phyloP scores from a whole-genome alignment of 2,329 filamentous ascomycete species.

The Aspergillus pseudonomiae region DNA sequence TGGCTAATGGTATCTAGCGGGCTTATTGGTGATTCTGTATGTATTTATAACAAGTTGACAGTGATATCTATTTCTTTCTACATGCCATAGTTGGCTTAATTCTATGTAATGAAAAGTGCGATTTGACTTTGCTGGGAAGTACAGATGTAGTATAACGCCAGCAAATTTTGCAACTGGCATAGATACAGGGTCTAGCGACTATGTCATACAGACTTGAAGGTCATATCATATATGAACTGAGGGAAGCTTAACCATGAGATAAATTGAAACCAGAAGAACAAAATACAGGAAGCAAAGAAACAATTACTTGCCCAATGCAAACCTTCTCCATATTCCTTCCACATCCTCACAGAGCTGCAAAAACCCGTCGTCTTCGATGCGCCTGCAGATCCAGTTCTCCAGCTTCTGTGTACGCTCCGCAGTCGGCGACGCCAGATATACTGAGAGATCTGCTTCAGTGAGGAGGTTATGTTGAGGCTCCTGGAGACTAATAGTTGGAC shows the following conservation, averaged over 20 bases:
- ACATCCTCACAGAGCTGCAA: conserved; percentile 44
- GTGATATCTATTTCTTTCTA: neutral
- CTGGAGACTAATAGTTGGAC: neutral
- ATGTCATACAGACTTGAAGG: neutral
- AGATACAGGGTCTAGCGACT: neutral
- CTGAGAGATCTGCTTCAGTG: conserved; percentile 30
- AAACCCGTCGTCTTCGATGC: conserved; percentile 47
- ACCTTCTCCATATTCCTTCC: conserved; percentile 43
- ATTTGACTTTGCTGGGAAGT: neutral
- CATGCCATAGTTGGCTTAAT: neutral
- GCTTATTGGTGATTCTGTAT: conserved; percentile 1
- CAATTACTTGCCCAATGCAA: conserved; percentile 39
- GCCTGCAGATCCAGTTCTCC: conserved; percentile 45
- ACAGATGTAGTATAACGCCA: neutral
- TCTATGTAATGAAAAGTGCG: neutral
- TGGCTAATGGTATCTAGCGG: conserved; percentile 12
- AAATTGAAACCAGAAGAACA: neutral
- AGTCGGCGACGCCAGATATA: conserved; percentile 34
- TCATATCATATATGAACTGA: no score
- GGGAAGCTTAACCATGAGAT: neutral
- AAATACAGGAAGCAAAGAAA: neutral
- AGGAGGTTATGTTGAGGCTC: neutral
- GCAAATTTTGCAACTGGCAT: neutral
- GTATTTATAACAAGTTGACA: conserved; percentile 10
- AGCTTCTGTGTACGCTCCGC: conserved; percentile 37